Evolutionary conservation across 2,329 filamentous ascomycete genomes (phyloP).

Genomic region (Xylariaceae sp.): DNA sequence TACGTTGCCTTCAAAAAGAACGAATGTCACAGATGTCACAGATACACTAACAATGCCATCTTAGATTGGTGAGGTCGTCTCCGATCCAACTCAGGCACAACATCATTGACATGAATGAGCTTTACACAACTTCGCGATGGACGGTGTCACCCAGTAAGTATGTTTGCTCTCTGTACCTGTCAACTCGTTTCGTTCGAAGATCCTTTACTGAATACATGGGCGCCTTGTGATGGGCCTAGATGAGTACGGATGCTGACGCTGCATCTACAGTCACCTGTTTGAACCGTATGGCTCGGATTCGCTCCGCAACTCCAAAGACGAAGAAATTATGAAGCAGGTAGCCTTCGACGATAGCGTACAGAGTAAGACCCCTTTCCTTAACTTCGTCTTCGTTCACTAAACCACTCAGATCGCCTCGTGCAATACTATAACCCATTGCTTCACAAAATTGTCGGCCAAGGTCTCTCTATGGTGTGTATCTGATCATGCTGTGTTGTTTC

Average conservation of each 20-base stretch:
- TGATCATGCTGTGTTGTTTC: too few species aligned
- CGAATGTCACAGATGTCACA: neutral
- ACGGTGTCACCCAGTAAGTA: constrained; percentile 60
- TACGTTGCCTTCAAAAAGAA: constrained; percentile 33
- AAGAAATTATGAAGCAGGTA: constrained; percentile 66
- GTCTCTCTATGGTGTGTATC: constrained; percentile 37
- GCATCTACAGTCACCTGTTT: constrained; percentile 52
- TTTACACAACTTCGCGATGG: constrained; percentile 66
- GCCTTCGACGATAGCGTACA: constrained; percentile 66
- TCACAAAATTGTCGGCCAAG: constrained; percentile 44
- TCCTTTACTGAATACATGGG: too few species aligned
- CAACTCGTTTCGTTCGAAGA: too few species aligned
- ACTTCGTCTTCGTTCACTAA: neutral
- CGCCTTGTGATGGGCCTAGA: too few species aligned
- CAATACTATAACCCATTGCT: constrained; percentile 55
- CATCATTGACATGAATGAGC: constrained; percentile 20
- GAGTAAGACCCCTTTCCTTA: constrained; percentile 43
- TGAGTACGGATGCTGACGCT: too few species aligned
- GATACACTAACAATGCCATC: constrained; percentile 8
- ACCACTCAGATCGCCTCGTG: constrained; percentile 54
- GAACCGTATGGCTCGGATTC: constrained; percentile 63
- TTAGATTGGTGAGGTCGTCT: constrained; percentile 24
- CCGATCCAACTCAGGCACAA: too few species aligned
- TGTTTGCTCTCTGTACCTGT: too few species aligned
- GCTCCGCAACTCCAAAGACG: constrained; percentile 52